Percentiles rank a stretch among this genome's conserved stretches.
Evolutionary conservation across 192 early-diverging fungal species (phyloP).

Genomic region (Coemansia sp.): DNA sequence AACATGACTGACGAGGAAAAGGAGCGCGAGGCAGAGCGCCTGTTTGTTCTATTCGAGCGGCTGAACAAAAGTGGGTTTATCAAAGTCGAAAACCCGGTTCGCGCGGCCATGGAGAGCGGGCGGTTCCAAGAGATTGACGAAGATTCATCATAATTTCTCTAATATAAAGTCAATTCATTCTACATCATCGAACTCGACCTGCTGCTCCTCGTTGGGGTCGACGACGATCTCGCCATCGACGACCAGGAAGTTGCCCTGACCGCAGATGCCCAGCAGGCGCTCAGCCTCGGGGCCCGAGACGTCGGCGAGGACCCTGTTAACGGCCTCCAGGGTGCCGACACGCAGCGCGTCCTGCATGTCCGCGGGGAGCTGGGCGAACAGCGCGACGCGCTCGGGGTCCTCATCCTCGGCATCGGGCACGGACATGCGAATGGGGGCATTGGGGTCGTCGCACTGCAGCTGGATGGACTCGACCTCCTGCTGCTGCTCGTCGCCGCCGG

Average conservation of each 20-base stretch:
- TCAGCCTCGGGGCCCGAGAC: constrained; percentile 74
- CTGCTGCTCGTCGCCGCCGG: constrained; percentile 32
- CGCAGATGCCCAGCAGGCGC: constrained; percentile 70
- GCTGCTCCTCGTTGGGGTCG: constrained; percentile 35
- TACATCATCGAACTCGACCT: neutral
- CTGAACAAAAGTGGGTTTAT: constrained; percentile 91
- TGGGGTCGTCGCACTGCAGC: constrained; percentile 67
- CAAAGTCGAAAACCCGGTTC: constrained; percentile 72
- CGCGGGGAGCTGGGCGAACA: constrained; percentile 69
- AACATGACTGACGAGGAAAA: constrained; percentile 97
- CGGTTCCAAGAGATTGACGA: constrained; percentile 37
- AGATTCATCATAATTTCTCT: neutral
- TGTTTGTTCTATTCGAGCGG: constrained; percentile 94
- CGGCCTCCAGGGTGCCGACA: constrained; percentile 74
- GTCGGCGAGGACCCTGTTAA: constrained; percentile 78
- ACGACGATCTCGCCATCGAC: constrained; percentile 49
- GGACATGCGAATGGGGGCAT: constrained; percentile 69
- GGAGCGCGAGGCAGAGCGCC: constrained; percentile 86
- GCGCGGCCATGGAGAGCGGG: constrained; percentile 56
- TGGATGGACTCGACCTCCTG: constrained; percentile 66
- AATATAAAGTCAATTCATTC: neutral
- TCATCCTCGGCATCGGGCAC: constrained; percentile 60
- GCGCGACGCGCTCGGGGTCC: constrained; percentile 62
- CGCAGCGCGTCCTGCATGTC: constrained; percentile 76
- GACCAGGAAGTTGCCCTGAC: constrained; percentile 67